Evolutionary conservation across 208 protist genomes (phyloP).

Genomic region (Porcisia hertigi): DNA sequence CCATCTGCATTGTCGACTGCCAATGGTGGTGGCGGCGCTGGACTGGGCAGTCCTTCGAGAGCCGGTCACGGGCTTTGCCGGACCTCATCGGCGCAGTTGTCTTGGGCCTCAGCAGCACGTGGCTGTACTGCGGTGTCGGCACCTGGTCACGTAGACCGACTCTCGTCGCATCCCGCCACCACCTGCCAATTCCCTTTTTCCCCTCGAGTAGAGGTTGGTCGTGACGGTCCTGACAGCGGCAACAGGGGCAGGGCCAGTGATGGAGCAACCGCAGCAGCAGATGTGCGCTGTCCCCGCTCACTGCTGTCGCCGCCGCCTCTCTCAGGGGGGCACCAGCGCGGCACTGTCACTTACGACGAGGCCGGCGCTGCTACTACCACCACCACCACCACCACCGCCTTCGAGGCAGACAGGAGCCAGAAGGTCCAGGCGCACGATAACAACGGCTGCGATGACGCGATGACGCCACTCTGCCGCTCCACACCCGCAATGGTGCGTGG

Average conservation of each 20-base stretch:
- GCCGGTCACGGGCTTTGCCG: neutral
- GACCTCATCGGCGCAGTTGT: neutral
- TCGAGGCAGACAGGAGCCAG: neutral
- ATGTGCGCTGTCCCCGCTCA: slow-evolving; percentile 3
- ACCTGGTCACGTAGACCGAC: neutral
- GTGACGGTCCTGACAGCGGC: neutral
- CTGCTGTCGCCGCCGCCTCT: neutral
- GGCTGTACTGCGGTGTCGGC: neutral
- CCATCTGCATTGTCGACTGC: neutral
- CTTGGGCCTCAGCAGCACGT: neutral
- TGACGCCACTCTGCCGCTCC: neutral
- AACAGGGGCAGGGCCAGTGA: neutral
- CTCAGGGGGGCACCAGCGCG: neutral
- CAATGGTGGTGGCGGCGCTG: neutral
- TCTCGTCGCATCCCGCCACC: slow-evolving; percentile 7
- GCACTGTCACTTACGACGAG: neutral
- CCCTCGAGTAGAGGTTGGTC: neutral
- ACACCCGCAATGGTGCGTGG: neutral
- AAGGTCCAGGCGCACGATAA: neutral
- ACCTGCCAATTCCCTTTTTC: neutral
- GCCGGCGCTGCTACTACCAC: neutral
- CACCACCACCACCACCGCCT: neutral
- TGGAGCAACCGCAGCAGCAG: neutral
- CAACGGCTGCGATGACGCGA: neutral
- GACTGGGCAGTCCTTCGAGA: neutral